phyloP scores from a whole-genome alignment of 345 rosid genomes.

The Excoecaria agallocha region DNA sequence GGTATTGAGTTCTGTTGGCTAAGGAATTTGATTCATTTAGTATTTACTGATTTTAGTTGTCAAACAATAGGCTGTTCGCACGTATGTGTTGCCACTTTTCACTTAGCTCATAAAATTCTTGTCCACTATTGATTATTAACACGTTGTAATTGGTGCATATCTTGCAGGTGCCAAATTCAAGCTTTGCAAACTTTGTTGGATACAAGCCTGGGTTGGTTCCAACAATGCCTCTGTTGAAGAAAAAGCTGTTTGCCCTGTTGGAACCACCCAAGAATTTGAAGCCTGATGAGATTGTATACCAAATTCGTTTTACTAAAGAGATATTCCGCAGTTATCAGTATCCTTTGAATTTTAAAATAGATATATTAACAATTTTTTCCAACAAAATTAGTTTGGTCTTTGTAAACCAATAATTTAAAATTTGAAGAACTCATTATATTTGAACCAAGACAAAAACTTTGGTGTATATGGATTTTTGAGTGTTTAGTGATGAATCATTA shows the following conservation, averaged over 20 bases:
- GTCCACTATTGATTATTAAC: not conserved
- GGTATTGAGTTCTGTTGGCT: not conserved
- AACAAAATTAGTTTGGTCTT: not conserved
- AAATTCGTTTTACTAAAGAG: slow-evolving; percentile 93
- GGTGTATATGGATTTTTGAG: not conserved
- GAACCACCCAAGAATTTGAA: slow-evolving; percentile 72
- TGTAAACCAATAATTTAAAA: not conserved
- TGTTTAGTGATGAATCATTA: not conserved
- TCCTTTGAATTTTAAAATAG: slow-evolving; percentile 37
- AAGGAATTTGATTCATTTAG: not conserved
- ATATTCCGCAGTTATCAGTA: slow-evolving; percentile 78
- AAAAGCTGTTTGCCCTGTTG: slow-evolving; percentile 55
- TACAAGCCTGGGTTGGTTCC: slow-evolving; percentile 11
- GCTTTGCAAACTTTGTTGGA: not conserved
- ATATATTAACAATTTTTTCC: not conserved
- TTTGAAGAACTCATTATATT: not conserved
- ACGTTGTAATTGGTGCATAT: not conserved
- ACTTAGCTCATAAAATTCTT: too few species aligned
- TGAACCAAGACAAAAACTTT: slow-evolving; percentile 3
- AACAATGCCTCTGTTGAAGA: slow-evolving; percentile 79
- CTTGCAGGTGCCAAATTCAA: not conserved
- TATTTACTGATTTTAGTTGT: not conserved
- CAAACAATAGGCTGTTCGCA: not conserved
- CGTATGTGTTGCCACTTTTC: not conserved
- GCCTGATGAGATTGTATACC: slow-evolving; percentile 70